Base-by-base conservation (phyloP, 2,329 filamentous ascomycete genomes). In the Scolecobasidium constrictum region DNA sequence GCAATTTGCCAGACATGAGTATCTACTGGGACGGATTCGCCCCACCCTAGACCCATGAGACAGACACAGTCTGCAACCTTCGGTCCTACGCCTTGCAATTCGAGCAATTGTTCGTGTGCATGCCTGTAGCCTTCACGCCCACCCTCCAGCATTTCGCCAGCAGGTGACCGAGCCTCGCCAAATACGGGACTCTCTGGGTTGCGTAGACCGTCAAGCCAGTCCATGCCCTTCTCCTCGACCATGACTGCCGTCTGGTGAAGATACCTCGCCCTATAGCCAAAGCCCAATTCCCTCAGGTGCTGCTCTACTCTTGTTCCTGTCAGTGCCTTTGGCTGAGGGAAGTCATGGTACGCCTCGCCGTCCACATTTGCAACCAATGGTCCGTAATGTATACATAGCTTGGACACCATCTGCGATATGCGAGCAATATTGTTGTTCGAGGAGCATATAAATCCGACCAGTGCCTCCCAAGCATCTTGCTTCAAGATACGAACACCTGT, bases 1-100 rank as follows among this genome's bases (percentile, higher is more conserved):
- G 92, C 93, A 56, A 98, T 96, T 66, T 96, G 88, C 90, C 88
- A 96, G 11, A 98, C 86, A 63, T 98, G 93, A 1, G 93, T 98
- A 61, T 98, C 92, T 22, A 98, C 85, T 0, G 92, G 92, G 1
- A 98, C 88, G 3, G 88, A 81, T 62, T 96, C 90, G 22, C 83
- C 83, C 90, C 93, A 98, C 20, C 88, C 90, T 12, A 98, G 66
- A 0, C 93, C 93, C 83, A 98, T 95, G 16, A 98, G 67, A 56
- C 85, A 94, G 5, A 96, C 88, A 56, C 93, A 98, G 59, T 98
- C 93, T 4, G 92, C 84, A 1, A 98, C 92, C 60, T 98, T 98
- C 1, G 93, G 92, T 0, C 92, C 92, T 4, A 98, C 93, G 1
- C 92, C 92, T 45, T 87, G 78, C 17, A 98, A 70, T 4, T 73